phyloP scores from a whole-genome alignment of 1,284 basidiomycete genomes.

The Neonothopanus nambi region DNA sequence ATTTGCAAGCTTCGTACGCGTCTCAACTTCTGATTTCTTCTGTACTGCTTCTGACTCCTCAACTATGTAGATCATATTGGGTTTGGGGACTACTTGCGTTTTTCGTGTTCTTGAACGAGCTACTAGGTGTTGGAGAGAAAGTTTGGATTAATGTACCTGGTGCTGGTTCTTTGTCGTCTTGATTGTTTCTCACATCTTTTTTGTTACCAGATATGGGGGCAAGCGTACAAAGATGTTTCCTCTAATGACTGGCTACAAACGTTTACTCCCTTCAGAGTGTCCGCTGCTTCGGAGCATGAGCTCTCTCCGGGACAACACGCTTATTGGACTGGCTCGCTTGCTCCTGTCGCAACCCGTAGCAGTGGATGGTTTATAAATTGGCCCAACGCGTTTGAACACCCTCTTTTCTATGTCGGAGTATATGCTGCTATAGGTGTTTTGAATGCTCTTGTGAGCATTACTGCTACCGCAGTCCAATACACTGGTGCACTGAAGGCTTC shows the following conservation, averaged over 20 bases:
- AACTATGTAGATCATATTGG: conserved; percentile 70
- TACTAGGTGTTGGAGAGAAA: conserved; percentile 58
- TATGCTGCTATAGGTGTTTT: conserved; percentile 57
- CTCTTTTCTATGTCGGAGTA: conserved; percentile 64
- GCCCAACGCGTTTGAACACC: conserved; percentile 50
- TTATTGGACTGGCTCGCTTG: conserved; percentile 28
- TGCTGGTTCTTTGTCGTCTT: background rate
- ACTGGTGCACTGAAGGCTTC: conserved; percentile 65
- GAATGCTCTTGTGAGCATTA: conserved; percentile 45
- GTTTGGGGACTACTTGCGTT: conserved; percentile 55
- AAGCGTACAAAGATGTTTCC: conserved; percentile 43
- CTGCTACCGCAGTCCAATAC: conserved; percentile 53
- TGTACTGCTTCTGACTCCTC: conserved; percentile 10
- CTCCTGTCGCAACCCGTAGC: conserved; percentile 23
- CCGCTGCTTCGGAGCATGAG: conserved; percentile 34
- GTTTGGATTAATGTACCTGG: conserved; percentile 61
- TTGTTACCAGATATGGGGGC: conserved; percentile 54
- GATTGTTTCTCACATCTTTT: background rate
- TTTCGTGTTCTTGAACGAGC: conserved; percentile 52
- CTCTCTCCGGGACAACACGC: conserved; percentile 40
- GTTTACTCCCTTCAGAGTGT: conserved; percentile 2
- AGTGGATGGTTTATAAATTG: conserved; percentile 17
- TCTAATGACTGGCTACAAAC: background rate
- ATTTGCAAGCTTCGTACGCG: conserved; percentile 66
- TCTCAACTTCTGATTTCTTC: conserved; percentile 11